Percentiles rank a stretch among this genome's conserved stretches.
Conservation (phyloP, 106 monocot species). For the Apostasia shenzhenica region DNA sequence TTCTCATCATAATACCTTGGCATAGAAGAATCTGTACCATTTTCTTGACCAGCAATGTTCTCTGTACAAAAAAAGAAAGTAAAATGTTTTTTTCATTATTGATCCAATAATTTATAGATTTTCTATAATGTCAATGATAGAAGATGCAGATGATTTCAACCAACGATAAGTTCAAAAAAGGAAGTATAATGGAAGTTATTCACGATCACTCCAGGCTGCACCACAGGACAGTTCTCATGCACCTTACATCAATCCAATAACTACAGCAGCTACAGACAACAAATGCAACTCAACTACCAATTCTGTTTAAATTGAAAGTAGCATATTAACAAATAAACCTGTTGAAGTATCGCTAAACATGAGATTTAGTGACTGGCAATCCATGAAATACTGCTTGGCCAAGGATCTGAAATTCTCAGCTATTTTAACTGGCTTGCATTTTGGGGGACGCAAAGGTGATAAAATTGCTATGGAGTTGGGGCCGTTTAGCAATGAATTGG, state of each 20-base stretch:
- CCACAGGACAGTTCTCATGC: neutral
- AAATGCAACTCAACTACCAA: neutral
- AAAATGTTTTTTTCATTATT: neutral
- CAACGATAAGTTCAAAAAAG: too few relatives aligned
- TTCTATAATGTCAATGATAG: too few relatives aligned
- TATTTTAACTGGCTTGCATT: conserved; percentile 40
- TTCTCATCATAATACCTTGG: conserved; percentile 31
- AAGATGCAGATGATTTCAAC: too few relatives aligned
- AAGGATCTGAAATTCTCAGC: conserved; percentile 57
- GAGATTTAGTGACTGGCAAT: conserved; percentile 81
- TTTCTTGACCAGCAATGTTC: conserved; percentile 22
- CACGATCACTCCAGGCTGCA: too few relatives aligned
- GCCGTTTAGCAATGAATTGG: conserved; percentile 87
- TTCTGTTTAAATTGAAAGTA: neutral
- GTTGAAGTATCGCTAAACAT: conserved; percentile 52
- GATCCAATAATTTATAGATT: neutral
- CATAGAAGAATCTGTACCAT: conserved; percentile 14
- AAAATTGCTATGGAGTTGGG: conserved; percentile 69
- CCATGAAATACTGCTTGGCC: conserved; percentile 80
- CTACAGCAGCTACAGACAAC: neutral
- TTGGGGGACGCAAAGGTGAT: conserved; percentile 82
- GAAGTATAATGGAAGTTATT: too few relatives aligned
- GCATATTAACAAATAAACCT: conserved; percentile 17
- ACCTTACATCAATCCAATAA: conserved; percentile 1
- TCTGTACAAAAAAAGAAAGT: conserved; percentile 17